Evolutionary conservation across 208 protist genomes (phyloP), one percentile per base, ranked within the genome.

Genomic region (Naegleria fowleri): DNA sequence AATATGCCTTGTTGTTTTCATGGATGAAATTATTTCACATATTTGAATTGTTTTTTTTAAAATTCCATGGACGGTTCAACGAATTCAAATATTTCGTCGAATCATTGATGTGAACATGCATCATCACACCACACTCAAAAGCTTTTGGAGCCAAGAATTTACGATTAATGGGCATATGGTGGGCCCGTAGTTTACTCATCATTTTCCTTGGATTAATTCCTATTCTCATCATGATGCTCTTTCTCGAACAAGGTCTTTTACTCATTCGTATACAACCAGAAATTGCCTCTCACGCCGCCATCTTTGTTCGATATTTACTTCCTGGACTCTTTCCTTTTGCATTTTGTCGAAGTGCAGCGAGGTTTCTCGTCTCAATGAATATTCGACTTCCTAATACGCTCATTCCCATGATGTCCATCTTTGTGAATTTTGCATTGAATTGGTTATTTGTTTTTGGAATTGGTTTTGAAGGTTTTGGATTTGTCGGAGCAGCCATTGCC

Each of bases 381-480:
- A n/a, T 87, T 41, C 7, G 33, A 40, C 19, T 40, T 0, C 83
- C 83, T 2, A 87, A 40, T 22, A 87, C 40, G 9, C 7, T 83
- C 33, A 87, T 51, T 52, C 22, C 40, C 6, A 38, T 87, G 29
- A 16, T 48, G 7, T 11, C 83, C 29, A 51, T 52, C 13, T 29
- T 40, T 33, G 19, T 87, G 13, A 87, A 87, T 48, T 29, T 51
- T 51, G 16, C 9, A 40, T 51, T 87, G 83, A 87, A 87, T 36
- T 87, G 15, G 83, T 87, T 87, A 39, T 87, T 86, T 86, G 36
- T 86, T 48, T 43, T 36, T 88, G 84, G 84, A 39, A 39, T 52
- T n/a, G 43, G 83, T 25, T 87, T 52, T 51, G 43, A 88, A 36
- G 84, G 84, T 39, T 38, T 88, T 39, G 84, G 84, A 39, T 88